These are phyloP conservation scores for Spizellomyces sp. DNA, from an alignment of 192 early-diverging fungal genomes.

Conservation along the genomic window DNA sequence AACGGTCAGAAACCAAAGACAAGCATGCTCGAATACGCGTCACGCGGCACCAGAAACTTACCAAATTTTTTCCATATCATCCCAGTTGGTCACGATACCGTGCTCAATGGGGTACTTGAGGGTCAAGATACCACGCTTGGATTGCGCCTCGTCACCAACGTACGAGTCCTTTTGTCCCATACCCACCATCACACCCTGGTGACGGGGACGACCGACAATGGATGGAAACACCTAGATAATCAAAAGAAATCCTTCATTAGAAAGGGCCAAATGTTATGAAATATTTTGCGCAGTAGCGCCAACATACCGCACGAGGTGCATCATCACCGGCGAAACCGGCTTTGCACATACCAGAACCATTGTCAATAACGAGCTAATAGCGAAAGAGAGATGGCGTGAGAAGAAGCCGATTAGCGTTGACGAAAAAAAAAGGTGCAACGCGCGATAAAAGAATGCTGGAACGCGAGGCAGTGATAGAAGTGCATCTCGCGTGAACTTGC, in stretches of 20 bases:
- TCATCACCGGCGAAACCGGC: slow-evolving; percentile 67
- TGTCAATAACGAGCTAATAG: slow-evolving; percentile 56
- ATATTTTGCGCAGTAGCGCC: background rate
- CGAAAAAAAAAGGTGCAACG: background rate
- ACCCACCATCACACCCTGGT: slow-evolving; percentile 63
- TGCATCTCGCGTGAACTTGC: no score
- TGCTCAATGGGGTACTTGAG: slow-evolving; percentile 66
- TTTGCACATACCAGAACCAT: slow-evolving; percentile 68
- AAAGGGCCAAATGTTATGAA: background rate
- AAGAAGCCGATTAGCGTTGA: background rate
- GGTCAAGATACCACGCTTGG: slow-evolving; percentile 65
- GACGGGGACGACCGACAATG: slow-evolving; percentile 62
- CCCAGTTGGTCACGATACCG: slow-evolving; percentile 71
- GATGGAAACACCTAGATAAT: slow-evolving; percentile 52
- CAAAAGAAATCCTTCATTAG: background rate
- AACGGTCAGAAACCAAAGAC: background rate
- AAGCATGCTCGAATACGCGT: background rate
- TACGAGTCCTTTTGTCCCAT: slow-evolving; percentile 71
- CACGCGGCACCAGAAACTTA: slow-evolving; percentile 18
- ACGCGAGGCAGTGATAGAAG: no score
- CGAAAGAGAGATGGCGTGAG: background rate
- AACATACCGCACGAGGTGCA: slow-evolving; percentile 61
- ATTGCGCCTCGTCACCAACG: slow-evolving; percentile 69
- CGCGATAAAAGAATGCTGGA: no score
- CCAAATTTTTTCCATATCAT: slow-evolving; percentile 73